phyloP scores from a whole-genome alignment of 1,284 basidiomycete species.

The Cutaneotrichosporon sp. region DNA sequence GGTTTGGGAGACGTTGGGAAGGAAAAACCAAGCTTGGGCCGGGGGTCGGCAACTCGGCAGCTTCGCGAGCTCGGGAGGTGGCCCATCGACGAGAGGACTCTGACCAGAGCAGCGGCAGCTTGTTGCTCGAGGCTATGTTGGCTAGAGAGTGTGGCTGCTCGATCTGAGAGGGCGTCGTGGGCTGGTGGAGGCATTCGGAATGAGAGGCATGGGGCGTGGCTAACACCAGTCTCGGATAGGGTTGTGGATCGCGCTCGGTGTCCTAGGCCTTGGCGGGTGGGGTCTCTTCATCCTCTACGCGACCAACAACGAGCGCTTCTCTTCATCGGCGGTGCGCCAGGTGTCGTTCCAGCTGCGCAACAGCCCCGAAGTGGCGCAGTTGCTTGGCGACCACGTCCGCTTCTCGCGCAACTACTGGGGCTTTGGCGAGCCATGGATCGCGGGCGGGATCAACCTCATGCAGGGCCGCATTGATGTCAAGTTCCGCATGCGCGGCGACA shows the following conservation, averaged over 20 bases:
- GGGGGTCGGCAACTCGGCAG: not conserved
- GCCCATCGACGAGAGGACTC: not conserved
- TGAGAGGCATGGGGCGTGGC: not conserved
- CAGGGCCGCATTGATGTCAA: conserved; percentile 53
- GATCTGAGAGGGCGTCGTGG: too few species aligned
- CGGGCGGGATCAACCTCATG: conserved; percentile 52
- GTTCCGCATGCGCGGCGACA: conserved; percentile 47
- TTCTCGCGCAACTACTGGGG: conserved; percentile 48
- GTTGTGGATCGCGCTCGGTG: conserved; percentile 33
- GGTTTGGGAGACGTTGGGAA: not conserved
- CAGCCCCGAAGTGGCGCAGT: conserved; percentile 39
- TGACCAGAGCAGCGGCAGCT: conserved; percentile 29
- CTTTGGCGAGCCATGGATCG: conserved; percentile 53
- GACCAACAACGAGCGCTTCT: conserved; percentile 52
- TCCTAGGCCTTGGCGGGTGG: conserved; percentile 44
- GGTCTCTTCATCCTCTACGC: conserved; percentile 50
- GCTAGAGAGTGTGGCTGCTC: not conserved
- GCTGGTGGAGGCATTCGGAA: conserved; percentile 7
- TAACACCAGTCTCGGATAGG: conserved; percentile 26
- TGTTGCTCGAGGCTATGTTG: too few species aligned
- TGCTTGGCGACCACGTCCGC: conserved; percentile 45
- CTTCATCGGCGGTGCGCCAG: conserved; percentile 49
- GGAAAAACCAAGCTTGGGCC: not conserved
- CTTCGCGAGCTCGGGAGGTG: not conserved
- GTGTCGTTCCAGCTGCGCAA: conserved; percentile 51